Base-by-base conservation (phyloP, 305 asterid species). In the Nicotiana rustica region DNA sequence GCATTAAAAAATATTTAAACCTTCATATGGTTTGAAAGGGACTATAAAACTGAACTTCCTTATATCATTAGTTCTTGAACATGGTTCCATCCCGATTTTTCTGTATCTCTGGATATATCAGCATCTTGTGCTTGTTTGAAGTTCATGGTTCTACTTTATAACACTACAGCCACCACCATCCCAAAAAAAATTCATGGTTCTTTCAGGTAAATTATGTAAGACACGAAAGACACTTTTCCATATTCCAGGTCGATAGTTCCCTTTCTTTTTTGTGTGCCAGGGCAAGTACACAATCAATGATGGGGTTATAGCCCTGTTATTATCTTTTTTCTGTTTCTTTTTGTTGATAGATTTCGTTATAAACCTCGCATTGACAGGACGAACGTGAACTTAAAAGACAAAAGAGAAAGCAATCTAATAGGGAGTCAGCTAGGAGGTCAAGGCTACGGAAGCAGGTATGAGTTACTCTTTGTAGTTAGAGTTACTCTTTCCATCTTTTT, bases 401-500 rank as follows among this genome's bases (percentile, higher is more conserved):
- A 86, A 96, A 94, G 91, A 85, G 99, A 85, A 96, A 96, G 91
- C 99, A 93, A 85, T 96, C 99, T 65, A 96, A 96, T 86, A 87
- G 99, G 81, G 99, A 96, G 92, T 96, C 99, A 82, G 99, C 99
- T 77, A 89, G 99, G 87, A 93, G 97, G 80, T 96, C 99, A 88
- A 93, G 99, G 84, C 86, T 96, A 82, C 97, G 98, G 79, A 96
- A 94, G 88, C 98, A 96, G 98, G 99, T 94, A 81, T 59, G 70
- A 76, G 67, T 31, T 52, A 15, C 9, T 29, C 31, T 25, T 73
- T 29, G 35, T 47, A 52, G 64, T 15, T 75, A 52, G 52, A 29
- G 65, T 8, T 29, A 75, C 80, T 75, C 65, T 52, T 75, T 52
- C 65, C 65, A 10, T 75, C 65, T 52, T 75, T 73, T 6, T 52